Conservation (phyloP, 371 early-diverging fungal species). For the Synchytrium microbalum region DNA sequence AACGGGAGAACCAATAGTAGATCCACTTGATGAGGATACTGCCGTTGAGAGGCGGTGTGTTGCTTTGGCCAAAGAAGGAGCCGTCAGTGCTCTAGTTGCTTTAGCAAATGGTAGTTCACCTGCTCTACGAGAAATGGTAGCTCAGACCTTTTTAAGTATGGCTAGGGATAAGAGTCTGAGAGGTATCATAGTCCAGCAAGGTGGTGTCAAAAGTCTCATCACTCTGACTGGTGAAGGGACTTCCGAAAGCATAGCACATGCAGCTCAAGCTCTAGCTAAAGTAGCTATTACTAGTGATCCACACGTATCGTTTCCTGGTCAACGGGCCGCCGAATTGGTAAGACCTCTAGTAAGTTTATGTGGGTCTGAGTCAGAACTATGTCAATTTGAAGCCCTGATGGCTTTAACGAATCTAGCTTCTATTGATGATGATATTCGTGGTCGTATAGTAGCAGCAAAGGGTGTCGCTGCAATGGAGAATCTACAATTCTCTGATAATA, state of each 20-base stretch:
- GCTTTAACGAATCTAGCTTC: slow-evolving; percentile 85
- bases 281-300: slow-evolving; percentile 86
- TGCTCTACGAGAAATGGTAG: slow-evolving; percentile 56
- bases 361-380: slow-evolving; percentile 46
- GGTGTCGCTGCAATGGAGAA: slow-evolving; percentile 68
- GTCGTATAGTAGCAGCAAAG: slow-evolving; percentile 32
- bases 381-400: slow-evolving; percentile 85
- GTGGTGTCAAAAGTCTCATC: slow-evolving; percentile 60
- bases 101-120: slow-evolving; percentile 38
- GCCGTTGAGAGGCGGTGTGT: slow-evolving; percentile 54
- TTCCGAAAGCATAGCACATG: slow-evolving; percentile 21
- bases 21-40: slow-evolving; percentile 45
- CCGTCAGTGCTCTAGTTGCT: slow-evolving; percentile 45
- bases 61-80: slow-evolving; percentile 48
- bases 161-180: slow-evolving; percentile 62
- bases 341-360: slow-evolving; percentile 44
- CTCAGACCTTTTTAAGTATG: slow-evolving; percentile 58
- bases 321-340: slow-evolving; percentile 36
- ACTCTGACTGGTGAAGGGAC: slow-evolving; percentile 13
- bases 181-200: slow-evolving; percentile 76
- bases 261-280: slow-evolving; percentile 82
- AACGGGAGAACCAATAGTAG: slow-evolving; percentile 12
- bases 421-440: slow-evolving; percentile 35
- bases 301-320: slow-evolving; percentile 67
- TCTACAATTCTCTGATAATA: slow-evolving; percentile 69